Percentiles rank a stretch among this genome's conserved stretches.
Evolutionary conservation across 2,329 filamentous ascomycete species (phyloP).

Genomic region (Epichloe uncinata): DNA sequence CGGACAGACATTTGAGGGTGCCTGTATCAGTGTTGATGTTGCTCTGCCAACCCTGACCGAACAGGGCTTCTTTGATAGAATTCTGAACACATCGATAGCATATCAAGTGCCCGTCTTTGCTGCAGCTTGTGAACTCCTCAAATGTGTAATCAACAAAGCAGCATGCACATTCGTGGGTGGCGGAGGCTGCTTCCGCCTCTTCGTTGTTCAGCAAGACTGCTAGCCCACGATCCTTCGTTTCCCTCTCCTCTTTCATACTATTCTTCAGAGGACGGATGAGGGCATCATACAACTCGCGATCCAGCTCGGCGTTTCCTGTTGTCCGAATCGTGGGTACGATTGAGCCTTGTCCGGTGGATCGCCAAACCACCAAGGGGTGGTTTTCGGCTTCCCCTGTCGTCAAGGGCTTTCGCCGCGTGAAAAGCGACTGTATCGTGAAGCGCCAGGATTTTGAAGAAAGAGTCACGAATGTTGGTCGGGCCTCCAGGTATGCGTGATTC

Average conservation of each 20-base stretch:
- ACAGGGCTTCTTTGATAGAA: conserved; percentile 74
- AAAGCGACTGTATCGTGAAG: conserved; percentile 57
- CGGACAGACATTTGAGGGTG: conserved; percentile 73
- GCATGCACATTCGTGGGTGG: conserved; percentile 60
- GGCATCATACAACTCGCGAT: conserved; percentile 46
- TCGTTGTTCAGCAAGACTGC: conserved; percentile 41
- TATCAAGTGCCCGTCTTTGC: conserved; percentile 54
- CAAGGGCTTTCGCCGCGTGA: conserved; percentile 49
- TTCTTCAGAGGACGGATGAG: conserved; percentile 41
- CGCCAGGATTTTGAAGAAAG: conserved; percentile 66
- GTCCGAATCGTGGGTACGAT: conserved; percentile 48
- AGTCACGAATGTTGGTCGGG: conserved; percentile 53
- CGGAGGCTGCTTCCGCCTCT: conserved; percentile 43
- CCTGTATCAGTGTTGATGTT: conserved; percentile 61
- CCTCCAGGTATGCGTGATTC: conserved; percentile 66
- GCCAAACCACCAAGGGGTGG: conserved; percentile 51
- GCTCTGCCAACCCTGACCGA: conserved; percentile 82
- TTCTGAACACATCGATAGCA: conserved; percentile 75
- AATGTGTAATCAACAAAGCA: conserved; percentile 61
- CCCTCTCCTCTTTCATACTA: conserved; percentile 28
- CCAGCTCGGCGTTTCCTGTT: conserved; percentile 52
- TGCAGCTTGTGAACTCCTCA: conserved; percentile 63
- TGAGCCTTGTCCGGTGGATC: conserved; percentile 39
- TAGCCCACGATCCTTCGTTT: conserved; percentile 37
- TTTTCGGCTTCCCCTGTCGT: conserved; percentile 40